Evolutionary conservation across 768 basidiomycete species (phyloP).

Genomic region (Amanita polypyramis): DNA sequence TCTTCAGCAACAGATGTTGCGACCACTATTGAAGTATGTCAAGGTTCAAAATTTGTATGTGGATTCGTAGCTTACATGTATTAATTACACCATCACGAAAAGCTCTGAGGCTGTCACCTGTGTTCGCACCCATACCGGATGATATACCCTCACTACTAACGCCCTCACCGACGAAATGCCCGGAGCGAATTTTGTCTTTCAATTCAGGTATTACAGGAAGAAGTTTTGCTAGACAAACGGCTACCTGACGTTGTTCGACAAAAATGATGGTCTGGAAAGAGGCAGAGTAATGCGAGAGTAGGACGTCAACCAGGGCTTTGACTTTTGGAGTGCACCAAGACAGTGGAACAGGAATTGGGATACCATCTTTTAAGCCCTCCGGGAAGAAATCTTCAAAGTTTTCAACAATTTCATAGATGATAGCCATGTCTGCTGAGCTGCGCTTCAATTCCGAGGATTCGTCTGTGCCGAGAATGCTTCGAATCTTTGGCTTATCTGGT

Average conservation of each 20-base stretch:
- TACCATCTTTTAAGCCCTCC: conserved; percentile 20
- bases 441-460: conserved; percentile 10
- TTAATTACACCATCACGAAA: conserved; percentile 63
- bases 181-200: conserved; percentile 44
- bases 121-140: conserved; percentile 28
- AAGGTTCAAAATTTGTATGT: not conserved
- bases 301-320: conserved; percentile 45
- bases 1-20: conserved; percentile 89
- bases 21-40: conserved; percentile 36
- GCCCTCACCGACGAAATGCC: conserved; percentile 65
- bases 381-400: conserved; percentile 40
- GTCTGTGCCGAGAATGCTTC: conserved; percentile 9
- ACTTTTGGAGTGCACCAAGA: conserved; percentile 72
- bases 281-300: conserved; percentile 41
- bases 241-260: conserved; percentile 78
- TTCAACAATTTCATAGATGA: conserved; percentile 27
- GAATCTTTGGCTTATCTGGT: conserved; percentile 12
- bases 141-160: conserved; percentile 30
- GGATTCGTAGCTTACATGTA: conserved; percentile 37
- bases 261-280: conserved; percentile 79
- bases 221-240: conserved; percentile 55
- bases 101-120: conserved; percentile 48
- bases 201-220: conserved; percentile 52
- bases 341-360: conserved; percentile 34
- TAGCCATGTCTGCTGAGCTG: conserved; percentile 26